Conservation (phyloP, 306 rosid species). For the Inga laurina region DNA sequence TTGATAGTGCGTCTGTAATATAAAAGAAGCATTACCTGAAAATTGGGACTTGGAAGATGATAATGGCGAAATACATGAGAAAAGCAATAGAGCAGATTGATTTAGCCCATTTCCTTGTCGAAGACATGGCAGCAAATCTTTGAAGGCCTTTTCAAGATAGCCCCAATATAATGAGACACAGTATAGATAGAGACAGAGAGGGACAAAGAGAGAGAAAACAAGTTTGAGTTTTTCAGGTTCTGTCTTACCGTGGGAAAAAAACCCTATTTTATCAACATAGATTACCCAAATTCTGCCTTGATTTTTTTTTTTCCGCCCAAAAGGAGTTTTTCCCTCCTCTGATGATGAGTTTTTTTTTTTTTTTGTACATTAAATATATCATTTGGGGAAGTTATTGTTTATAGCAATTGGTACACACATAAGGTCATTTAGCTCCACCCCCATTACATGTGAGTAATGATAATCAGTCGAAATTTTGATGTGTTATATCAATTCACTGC, state of each 20-base stretch:
- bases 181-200: neutral
- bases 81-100: conserved; percentile 57
- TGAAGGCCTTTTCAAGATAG: conserved; percentile 4
- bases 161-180: neutral
- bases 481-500: neutral
- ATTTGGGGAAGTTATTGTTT: neutral
- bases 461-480: neutral
- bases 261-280: neutral
- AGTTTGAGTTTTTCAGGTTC: conserved; percentile 18
- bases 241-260: neutral
- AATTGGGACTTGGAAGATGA: conserved; percentile 81
- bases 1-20: neutral
- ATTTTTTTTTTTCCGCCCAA: too few relatives aligned
- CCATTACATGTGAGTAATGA: too few relatives aligned
- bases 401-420: neutral
- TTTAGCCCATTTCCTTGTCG: conserved; percentile 67
- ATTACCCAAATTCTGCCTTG: neutral
- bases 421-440: too few relatives aligned
- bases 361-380: too few relatives aligned
- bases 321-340: neutral
- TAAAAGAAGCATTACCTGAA: conserved; percentile 63
- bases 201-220: neutral
- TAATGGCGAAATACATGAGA: conserved; percentile 55
- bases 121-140: conserved; percentile 55
- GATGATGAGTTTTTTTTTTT: too few relatives aligned